Evolutionary conservation across 1,139 yeast genomes (phyloP), one percentile per base, ranked within the genome.

Genomic region (Sugiyamaella paludigena): DNA sequence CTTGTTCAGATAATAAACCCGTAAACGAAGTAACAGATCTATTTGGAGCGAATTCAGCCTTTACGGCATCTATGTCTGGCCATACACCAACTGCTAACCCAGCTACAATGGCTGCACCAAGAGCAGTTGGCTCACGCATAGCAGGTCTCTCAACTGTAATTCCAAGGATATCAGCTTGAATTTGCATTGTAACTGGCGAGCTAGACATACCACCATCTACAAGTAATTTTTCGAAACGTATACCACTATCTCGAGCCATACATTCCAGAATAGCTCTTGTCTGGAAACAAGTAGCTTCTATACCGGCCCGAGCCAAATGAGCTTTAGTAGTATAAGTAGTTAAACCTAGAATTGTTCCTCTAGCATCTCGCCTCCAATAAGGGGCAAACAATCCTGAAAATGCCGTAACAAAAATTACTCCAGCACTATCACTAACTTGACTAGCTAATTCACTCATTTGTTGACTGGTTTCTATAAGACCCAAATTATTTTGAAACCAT

Each of bases 161-260:
- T 66, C 96, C 88, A 59, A 89, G 75, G 55, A 91, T 83, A 67
- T 91, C 95, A 9, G 96, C 87, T 71, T 91, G 98, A 57, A 91
- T 88, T 72, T 87, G 96, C 84, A 91, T 85, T 49, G 91, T 94
- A 61, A 86, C 92, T 64, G 85, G 85, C 8, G 96, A 89, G 62
- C 86, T 82, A 36, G 96, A 86, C 94, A 91, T 85, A 59, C 98
- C 98, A 51, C 98, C 98, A 66, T 91, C 98, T 27, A 89, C 96
- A 65, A 67, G 77, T 73, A 61, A 78, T 65, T 67, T 76, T 75
- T 60, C 65, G 63, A 57, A 67, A 28, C 78, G 72, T 7, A 75
- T 75, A 28, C 86, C 86, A 1, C 92, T 86, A 67, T 89, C 97
- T 50, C 79, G 75, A 43, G 86, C 84, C 97, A 91, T 91, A 40